These are phyloP conservation scores for Hura crepitans DNA, from an alignment of 441 rosid species.

Conservation along the genomic window DNA sequence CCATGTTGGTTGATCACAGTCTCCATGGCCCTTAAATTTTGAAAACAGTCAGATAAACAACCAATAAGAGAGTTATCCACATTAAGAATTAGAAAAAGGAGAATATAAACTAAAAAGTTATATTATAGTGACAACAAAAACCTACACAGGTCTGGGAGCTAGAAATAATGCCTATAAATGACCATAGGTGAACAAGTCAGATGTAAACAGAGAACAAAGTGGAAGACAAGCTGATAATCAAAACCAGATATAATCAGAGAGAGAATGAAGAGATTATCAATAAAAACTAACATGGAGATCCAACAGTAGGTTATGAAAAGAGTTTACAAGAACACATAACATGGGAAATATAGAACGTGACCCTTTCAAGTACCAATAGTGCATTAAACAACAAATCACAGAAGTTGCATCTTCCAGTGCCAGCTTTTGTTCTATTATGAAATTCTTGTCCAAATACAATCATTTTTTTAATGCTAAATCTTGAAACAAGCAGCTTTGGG, in stretches of 20 bases:
- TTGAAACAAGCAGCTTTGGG: not conserved
- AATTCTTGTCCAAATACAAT: not conserved
- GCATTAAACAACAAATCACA: not conserved
- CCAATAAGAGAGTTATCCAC: not conserved
- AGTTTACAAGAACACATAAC: not conserved
- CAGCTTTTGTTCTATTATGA: not conserved
- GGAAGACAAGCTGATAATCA: not conserved
- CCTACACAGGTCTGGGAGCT: no score
- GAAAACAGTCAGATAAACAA: conserved; percentile 28
- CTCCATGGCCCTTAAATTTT: conserved; percentile 87
- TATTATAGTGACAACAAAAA: not conserved
- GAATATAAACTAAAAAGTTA: not conserved
- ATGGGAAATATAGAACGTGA: not conserved
- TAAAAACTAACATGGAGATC: not conserved
- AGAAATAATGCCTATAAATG: no score
- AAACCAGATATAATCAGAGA: not conserved
- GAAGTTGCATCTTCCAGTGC: not conserved
- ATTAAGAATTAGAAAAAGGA: conserved; percentile 8
- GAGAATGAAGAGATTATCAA: not conserved
- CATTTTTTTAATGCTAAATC: not conserved
- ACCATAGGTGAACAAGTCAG: not conserved
- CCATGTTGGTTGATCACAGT: conserved; percentile 90
- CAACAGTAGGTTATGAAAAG: not conserved
- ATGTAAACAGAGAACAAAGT: not conserved
- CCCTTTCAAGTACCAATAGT: not conserved